Base-by-base conservation (phyloP, 208 protist genomes). In the Trypanosoma congolense region DNA sequence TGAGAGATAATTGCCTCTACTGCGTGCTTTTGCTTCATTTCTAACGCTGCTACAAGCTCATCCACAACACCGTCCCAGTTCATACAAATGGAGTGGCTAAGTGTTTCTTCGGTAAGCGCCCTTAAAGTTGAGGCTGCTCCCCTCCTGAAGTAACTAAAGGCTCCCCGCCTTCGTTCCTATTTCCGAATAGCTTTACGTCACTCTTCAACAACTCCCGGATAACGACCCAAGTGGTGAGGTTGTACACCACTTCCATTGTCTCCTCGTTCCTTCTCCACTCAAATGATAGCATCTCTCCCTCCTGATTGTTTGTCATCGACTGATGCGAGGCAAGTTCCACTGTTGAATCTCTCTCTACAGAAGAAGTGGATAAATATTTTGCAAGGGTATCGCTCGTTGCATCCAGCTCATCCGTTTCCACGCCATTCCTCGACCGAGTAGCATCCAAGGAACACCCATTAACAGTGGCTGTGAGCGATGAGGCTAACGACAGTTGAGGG, bases 201-300 rank as follows among this genome's bases (percentile, higher is more conserved):
- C 85, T 65, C 12, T 51, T 70, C 24, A 91, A 61, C 19, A 94
- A 70, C 16, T 64, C 36, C 1, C 75, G 65, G 22, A 88, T 58
- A 49, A 85, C 81, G 19, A 77, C 57, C 81, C 87, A 91, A 38
- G 75, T 88, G 4, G 73, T 81, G 29, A 90, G 31, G 8, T 73
- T 54, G 40, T 75, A 82, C 2, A 75, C 70, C 2, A 76, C 53
- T 42, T 30, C 61, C 43, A 91, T 30, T 35, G 75, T 26, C 33
- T 85, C 77, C 42, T 91, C 78, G 24, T 80, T 26, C 18, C 31
- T 41, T 12, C 22, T 53, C 0, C 43, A 30, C 5, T 36, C 24
- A 25, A n/a, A 21, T 1, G 25, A 21, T 43, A 36, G 38, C 12
- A 29, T 42, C 1, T 65, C 51, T 36, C 3, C 26, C n/a, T 21